A percentile compares a stretch with the other conserved stretches of the same genome.
These are phyloP conservation scores for Magnaporthales sp. DNA, from an alignment of 2,329 filamentous ascomycete genomes.

Conservation along the genomic window DNA sequence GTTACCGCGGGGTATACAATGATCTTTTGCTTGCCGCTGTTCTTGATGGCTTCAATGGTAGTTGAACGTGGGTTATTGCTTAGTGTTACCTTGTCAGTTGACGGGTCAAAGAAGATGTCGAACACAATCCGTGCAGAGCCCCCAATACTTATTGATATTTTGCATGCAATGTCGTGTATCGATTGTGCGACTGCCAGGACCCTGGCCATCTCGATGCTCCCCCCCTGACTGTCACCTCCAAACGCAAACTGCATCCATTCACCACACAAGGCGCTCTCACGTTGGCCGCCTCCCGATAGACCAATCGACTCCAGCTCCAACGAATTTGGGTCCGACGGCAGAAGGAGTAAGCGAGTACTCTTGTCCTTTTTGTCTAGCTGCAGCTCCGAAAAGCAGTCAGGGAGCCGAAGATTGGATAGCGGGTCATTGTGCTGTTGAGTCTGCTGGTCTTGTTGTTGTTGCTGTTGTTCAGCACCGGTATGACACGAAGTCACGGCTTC, in stretches of 20 bases:
- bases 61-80: neutral
- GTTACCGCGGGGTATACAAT: neutral
- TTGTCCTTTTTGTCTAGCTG: neutral
- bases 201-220: neutral
- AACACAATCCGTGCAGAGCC: neutral
- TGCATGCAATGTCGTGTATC: neutral
- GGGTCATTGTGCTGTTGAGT: neutral
- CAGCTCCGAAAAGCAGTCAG: neutral
- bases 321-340: neutral
- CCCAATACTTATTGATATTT: neutral
- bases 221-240: neutral
- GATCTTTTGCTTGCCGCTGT: too few relatives aligned
- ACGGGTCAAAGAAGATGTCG: neutral
- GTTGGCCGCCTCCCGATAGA: neutral
- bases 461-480: too few relatives aligned
- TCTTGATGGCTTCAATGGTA: too few relatives aligned
- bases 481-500: too few relatives aligned
- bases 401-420: neutral
- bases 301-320: neutral
- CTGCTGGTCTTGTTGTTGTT: too few relatives aligned
- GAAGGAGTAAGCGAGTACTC: neutral
- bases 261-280: neutral
- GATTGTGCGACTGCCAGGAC: neutral
- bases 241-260: neutral
- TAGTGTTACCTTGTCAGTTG: neutral